Base-by-base conservation (phyloP, 805 yeast species). In the Jamesozyma piceae region DNA sequence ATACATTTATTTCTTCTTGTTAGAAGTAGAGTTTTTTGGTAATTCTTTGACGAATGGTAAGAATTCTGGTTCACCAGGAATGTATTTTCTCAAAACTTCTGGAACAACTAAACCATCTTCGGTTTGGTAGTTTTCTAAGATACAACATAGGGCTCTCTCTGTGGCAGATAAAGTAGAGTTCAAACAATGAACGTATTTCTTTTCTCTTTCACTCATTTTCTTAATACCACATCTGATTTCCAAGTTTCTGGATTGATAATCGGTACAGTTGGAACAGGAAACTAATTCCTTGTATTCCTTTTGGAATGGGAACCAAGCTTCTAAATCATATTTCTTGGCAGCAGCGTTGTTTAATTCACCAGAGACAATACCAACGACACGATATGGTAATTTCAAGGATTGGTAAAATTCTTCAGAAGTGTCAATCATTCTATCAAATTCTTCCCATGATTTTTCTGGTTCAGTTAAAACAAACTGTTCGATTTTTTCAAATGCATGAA, bases 261-360 rank as follows among this genome's bases (percentile, higher is more conserved):
- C 98, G 47, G 98, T 92, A 79, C 98, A 92, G 77, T 92, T 92
- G 46, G 97, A 90, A 73, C 97, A 90, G 17, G 96, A 87, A 43
- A 92, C 98, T 59, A 92, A 79, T 73, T 92, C 98, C 72, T 92
- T 92, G 74, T 85, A 92, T 71, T 92, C 98, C 66, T 88, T 77
- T 75, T 92, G 98, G 85, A 75, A 92, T 63, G 98, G 98, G 94
- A 92, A 92, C 98, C 98, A 92, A 40, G 98, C 98, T 74, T 92
- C 98, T 63, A 92, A 77, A 72, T 92, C 98, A 72, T 82, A 92
- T 69, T 92, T 92, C 75, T 92, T 92, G 52, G 98, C 97, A 49
- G 98, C 98, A 42, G 98, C 97, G 58, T 92, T 92, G 76, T 92
- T 92, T 65, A 92, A 79, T 73, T 90, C 98, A 58, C 97, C 98